Conservation (phyloP, 2,329 filamentous ascomycete genomes). For the Apiospora pterosperma region DNA sequence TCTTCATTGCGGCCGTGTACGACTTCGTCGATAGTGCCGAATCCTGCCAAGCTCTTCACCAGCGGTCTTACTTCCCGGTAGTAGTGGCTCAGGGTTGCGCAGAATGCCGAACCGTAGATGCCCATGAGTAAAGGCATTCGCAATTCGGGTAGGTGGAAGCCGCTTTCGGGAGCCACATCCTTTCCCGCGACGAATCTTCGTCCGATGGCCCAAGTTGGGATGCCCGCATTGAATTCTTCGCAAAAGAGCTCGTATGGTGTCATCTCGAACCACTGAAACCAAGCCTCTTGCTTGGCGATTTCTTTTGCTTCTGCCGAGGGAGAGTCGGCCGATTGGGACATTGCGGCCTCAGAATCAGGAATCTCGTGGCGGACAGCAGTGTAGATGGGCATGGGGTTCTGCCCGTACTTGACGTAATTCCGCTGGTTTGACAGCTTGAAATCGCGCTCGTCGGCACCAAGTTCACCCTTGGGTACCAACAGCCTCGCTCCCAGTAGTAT, state of each 20-base stretch:
- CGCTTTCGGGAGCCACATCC: conserved; percentile 61
- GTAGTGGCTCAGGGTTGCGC: conserved; percentile 91
- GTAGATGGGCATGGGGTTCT: conserved; percentile 89
- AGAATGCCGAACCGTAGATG: conserved; percentile 96
- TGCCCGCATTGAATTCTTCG: conserved; percentile 86
- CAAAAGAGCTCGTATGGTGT: conserved; percentile 95
- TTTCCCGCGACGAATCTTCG: conserved; percentile 73
- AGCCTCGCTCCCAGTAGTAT: conserved; percentile 79
- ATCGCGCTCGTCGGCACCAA: conserved; percentile 71
- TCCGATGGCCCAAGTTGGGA: conserved; percentile 91
- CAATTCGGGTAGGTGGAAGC: conserved; percentile 75
- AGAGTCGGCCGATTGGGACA: conserved; percentile 28
- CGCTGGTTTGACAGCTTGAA: conserved; percentile 90
- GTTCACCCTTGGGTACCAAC: conserved; percentile 80
- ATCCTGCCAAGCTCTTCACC: conserved; percentile 69
- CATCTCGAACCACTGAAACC: conserved; percentile 98
- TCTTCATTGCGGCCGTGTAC: conserved; percentile 81
- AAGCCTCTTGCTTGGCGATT: conserved; percentile 63
- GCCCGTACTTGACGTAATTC: conserved; percentile 70
- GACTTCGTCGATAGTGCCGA: conserved; percentile 74
- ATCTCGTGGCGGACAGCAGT: conserved; percentile 96
- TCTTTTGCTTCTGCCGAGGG: conserved; percentile 48
- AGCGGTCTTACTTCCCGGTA: conserved; percentile 90
- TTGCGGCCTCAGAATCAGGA: conserved; percentile 54
- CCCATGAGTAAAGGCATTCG: conserved; percentile 83